phyloP scores from a whole-genome alignment of 768 basidiomycete species.

The Phaffia tasmanica region DNA sequence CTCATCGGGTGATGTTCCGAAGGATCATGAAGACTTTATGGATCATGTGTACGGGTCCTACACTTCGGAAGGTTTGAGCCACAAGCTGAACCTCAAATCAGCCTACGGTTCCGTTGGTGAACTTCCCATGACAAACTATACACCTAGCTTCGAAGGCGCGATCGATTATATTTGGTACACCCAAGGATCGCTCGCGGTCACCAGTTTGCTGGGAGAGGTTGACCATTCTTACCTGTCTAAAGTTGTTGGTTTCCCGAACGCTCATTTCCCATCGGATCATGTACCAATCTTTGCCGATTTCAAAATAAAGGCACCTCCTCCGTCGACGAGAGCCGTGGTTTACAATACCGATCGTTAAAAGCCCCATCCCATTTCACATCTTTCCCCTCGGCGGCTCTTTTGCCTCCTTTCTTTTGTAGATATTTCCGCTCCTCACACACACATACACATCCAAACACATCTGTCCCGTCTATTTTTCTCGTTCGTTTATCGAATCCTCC shows the following conservation, averaged over 20 bases:
- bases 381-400: not conserved
- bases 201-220: slow-evolving; percentile 76
- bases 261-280: slow-evolving; percentile 81
- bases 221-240: slow-evolving; percentile 74
- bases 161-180: slow-evolving; percentile 95
- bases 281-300: slow-evolving; percentile 21
- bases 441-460: not conserved
- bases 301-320: slow-evolving; percentile 15
- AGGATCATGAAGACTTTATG: slow-evolving; percentile 84
- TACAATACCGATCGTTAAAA: slow-evolving; percentile 6
- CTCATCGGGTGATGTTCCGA: slow-evolving; percentile 51
- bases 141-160: slow-evolving; percentile 70
- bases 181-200: slow-evolving; percentile 58
- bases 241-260: slow-evolving; percentile 91
- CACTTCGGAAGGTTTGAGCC: slow-evolving; percentile 76
- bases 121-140: slow-evolving; percentile 74
- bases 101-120: slow-evolving; percentile 59
- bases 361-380: not conserved
- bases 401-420: not conserved
- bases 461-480: not conserved
- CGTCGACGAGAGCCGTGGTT: slow-evolving; percentile 17
- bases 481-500: not conserved
- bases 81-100: slow-evolving; percentile 69
- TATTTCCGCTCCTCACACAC: not conserved
- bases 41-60: slow-evolving; percentile 80